Conservation (phyloP, 345 rosid species). For the Eucalyptus globulus region DNA sequence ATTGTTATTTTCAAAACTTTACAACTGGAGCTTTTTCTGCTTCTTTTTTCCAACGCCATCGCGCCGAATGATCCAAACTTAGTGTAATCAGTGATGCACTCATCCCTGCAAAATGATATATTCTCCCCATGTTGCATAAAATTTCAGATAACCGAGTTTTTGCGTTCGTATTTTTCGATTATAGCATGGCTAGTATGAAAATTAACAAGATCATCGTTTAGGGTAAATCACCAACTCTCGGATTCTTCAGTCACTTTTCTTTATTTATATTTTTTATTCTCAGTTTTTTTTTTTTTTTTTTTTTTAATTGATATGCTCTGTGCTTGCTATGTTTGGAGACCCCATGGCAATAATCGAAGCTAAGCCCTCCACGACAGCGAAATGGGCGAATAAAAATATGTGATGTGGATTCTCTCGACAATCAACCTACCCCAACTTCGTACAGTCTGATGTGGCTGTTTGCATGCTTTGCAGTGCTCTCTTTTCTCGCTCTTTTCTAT, state of each 20-base stretch:
- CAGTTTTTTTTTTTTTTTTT: background rate
- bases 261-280: background rate
- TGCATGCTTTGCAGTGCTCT: background rate
- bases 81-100: background rate
- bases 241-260: background rate
- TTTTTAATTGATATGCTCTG: background rate
- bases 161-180: background rate
- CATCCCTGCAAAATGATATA: background rate
- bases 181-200: background rate
- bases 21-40: background rate
- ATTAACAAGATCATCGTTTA: background rate
- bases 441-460: background rate
- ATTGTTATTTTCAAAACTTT: background rate
- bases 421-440: background rate
- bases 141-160: background rate
- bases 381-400: background rate
- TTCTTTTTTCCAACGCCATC: background rate
- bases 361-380: background rate
- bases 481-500: background rate
- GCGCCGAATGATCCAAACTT: background rate
- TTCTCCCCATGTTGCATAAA: background rate
- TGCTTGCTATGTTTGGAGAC: background rate
- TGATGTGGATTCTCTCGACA: background rate
- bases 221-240: background rate
- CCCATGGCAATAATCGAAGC: background rate